Evolutionary conservation across 2,329 filamentous ascomycete species (phyloP).

Genomic region (Coccinonectria pachysandricola): DNA sequence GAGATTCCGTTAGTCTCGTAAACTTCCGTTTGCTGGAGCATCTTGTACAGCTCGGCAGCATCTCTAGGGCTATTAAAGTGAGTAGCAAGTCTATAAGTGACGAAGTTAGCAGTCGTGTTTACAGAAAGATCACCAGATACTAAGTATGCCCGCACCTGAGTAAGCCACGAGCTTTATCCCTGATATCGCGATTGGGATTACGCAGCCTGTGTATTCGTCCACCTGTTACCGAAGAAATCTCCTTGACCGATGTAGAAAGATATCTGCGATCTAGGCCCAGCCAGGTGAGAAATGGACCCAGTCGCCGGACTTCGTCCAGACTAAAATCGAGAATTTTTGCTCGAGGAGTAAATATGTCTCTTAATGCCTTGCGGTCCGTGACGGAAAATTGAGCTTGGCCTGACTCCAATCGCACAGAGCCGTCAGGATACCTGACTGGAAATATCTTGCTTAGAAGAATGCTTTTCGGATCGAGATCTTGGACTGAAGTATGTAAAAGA

Average conservation of each 20-base stretch:
- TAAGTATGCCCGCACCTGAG: conserved; percentile 18
- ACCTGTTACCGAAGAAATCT: conserved; percentile 20
- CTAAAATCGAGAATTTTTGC: conserved; percentile 27
- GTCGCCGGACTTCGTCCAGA: conserved; percentile 20
- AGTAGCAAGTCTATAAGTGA: conserved; percentile 14
- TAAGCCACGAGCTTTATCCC: conserved; percentile 20
- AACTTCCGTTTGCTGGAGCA: conserved; percentile 9
- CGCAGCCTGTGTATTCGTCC: conserved; percentile 10
- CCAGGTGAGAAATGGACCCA: conserved; percentile 26
- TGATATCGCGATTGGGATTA: conserved; percentile 16
- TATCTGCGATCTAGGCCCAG: conserved; percentile 19
- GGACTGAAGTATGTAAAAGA: conserved; percentile 11
- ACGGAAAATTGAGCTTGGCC: conserved; percentile 22
- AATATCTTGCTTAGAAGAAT: conserved; percentile 10
- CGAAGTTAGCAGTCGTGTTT: no score
- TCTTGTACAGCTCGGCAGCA: conserved; percentile 6
- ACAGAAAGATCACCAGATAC: background rate
- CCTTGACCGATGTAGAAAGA: conserved; percentile 23
- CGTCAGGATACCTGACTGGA: conserved; percentile 15
- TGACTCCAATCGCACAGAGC: conserved; percentile 4
- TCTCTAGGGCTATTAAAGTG: conserved; percentile 13
- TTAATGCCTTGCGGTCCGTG: conserved; percentile 21
- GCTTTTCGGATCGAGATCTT: conserved; percentile 1
- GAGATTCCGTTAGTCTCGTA: conserved; percentile 23
- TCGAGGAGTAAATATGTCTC: conserved; percentile 15